Base-by-base conservation (phyloP, 306 rosid species). In the Malus fusca region DNA sequence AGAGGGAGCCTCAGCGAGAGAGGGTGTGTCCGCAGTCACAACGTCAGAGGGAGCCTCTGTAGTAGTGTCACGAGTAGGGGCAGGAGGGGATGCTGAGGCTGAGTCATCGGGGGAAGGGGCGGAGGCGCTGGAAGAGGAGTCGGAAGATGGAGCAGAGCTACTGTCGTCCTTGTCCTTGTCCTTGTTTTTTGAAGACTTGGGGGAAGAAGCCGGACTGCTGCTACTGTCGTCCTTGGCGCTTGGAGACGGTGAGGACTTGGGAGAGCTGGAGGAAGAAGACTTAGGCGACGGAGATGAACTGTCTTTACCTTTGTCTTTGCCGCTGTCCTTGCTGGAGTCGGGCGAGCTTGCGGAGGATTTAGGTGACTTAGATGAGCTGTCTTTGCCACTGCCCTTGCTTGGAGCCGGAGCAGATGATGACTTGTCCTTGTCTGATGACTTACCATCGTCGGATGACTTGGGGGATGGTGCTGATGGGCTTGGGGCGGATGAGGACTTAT, bases 111-210 rank as follows among this genome's bases (percentile, higher is more conserved):
- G 23, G 75, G 60, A 52, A 11, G 82, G 93, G 53, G 93, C 82
- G 0, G 97, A 93, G 28, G 97, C 88, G 26, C 26, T 56, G 26
- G 94, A 62, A 11, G 92, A 82, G 73, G 66, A 78, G 0, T 68
- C 82, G 15, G 55, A 26, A 2, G 73, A 66, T 5, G 92, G 85
- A 3, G 86, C 48, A 5, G 89, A 63, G 15, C 68, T 64, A 10
- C 68, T 31, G 22, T 25, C 66, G 6, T 46, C 53, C 8, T 60
- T 61, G 66, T 61, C 53, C 9, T 61, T 61, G 66, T 61, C 66
- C 30, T 64, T 10, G 43, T 14, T 14, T 33, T 31, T 51, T 28
- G 74, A 69, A 5, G 74, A 69, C 43, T 70, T 70, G 11, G 82
- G 83, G 1, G 86, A 56, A 10, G 22, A 11, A 11, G 84, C 48